These are phyloP conservation scores for Lepraria neglecta DNA, from an alignment of 495 filamentous ascomycete genomes.

Conservation along the genomic window DNA sequence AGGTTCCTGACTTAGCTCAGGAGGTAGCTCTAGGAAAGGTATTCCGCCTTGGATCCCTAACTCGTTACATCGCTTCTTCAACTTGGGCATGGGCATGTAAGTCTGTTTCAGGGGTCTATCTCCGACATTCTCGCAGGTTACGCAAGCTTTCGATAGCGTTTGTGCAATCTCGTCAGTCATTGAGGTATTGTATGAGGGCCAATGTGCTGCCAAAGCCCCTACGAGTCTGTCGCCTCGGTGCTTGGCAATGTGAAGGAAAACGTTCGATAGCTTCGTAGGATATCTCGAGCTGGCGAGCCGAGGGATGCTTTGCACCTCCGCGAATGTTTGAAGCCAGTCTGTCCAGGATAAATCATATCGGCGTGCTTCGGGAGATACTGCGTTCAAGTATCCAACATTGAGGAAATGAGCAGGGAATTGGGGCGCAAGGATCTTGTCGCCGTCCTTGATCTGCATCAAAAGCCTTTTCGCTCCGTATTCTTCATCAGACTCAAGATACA, in stretches of 20 bases:
- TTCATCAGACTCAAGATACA: constrained; percentile 14
- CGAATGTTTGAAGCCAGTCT: neutral
- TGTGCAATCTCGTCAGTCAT: neutral
- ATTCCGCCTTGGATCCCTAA: neutral
- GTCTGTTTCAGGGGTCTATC: neutral
- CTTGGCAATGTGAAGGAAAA: neutral
- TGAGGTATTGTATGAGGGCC: neutral
- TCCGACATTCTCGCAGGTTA: neutral
- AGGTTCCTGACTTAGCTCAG: neutral
- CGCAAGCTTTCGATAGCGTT: neutral
- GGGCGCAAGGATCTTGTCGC: neutral
- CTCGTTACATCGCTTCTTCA: neutral
- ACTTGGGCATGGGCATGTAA: neutral
- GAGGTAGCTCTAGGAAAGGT: constrained; percentile 3
- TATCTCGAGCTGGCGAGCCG: neutral
- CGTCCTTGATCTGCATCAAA: neutral
- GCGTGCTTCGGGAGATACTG: neutral
- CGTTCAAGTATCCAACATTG: neutral
- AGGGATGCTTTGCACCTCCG: neutral
- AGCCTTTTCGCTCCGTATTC: neutral
- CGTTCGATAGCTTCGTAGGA: neutral
- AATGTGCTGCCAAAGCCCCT: constrained; percentile 10
- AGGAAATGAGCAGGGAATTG: neutral
- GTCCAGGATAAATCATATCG: neutral
- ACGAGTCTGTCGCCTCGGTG: neutral